Evolutionary conservation across 176 grass and related monocot genomes (phyloP).

Genomic region (Musa beccarii): DNA sequence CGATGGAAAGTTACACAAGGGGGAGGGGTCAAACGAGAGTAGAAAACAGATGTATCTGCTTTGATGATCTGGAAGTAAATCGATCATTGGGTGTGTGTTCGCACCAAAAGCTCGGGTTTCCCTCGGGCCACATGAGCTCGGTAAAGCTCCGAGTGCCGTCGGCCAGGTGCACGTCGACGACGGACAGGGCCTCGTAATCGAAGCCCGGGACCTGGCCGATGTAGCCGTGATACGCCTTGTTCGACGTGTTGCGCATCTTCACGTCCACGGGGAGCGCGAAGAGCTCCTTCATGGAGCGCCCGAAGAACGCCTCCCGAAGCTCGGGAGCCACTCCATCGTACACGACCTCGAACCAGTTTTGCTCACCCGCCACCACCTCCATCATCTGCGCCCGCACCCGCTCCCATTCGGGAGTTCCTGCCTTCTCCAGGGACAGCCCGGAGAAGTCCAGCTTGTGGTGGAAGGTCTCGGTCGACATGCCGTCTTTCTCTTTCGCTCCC

Average conservation of each 20-base stretch:
- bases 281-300: conserved; percentile 33
- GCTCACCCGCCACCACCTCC: neutral
- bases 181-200: conserved; percentile 47
- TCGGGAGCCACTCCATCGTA: conserved; percentile 30
- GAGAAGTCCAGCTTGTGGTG: conserved; percentile 31
- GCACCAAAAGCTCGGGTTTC: conserved; percentile 39
- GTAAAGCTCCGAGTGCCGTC: conserved; percentile 27
- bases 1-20: neutral
- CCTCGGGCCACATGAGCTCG: conserved; percentile 45
- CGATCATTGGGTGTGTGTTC: too few species aligned
- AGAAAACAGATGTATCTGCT: neutral
- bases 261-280: conserved; percentile 39
- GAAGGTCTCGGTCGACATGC: neutral
- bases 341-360: conserved; percentile 47
- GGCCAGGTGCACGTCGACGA: conserved; percentile 19
- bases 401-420: neutral
- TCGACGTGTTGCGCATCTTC: conserved; percentile 43
- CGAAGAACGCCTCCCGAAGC: conserved; percentile 35
- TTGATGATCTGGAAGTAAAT: neutral
- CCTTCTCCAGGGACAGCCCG: neutral
- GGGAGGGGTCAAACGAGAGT: neutral
- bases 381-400: too few species aligned
- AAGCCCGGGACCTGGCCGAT: conserved; percentile 24
- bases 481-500: too few species aligned
- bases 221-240: conserved; percentile 52